These are phyloP conservation scores for Fusarium sp. DNA, from an alignment of 2,329 filamentous ascomycete species.

Conservation along the genomic window DNA sequence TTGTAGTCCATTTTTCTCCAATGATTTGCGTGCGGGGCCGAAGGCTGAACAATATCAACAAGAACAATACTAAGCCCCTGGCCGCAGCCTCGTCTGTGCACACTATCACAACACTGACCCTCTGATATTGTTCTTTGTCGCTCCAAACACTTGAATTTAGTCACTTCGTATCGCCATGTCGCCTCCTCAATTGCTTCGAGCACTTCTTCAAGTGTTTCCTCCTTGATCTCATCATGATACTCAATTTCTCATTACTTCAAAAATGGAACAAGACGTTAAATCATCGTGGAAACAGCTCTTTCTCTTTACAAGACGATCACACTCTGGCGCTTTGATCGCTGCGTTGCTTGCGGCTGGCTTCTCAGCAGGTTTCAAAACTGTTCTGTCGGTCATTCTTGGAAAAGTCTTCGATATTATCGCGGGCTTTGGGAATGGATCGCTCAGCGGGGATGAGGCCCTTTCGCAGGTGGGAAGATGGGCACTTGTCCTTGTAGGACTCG, in stretches of 20 bases:
- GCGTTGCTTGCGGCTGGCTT: slow-evolving; percentile 66
- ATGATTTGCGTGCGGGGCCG: neutral
- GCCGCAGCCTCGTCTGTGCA: slow-evolving; percentile 27
- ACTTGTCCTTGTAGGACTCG: slow-evolving; percentile 70
- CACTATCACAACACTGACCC: slow-evolving; percentile 6
- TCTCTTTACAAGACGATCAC: slow-evolving; percentile 71
- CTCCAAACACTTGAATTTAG: neutral
- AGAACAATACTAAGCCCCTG: slow-evolving; percentile 33
- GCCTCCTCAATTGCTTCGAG: neutral
- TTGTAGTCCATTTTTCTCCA: rapidly evolving
- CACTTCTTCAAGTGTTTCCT: neutral
- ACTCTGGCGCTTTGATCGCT: slow-evolving; percentile 62
- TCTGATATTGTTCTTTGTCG: slow-evolving; percentile 39
- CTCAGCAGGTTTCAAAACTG: slow-evolving; percentile 70
- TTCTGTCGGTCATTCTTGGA: slow-evolving; percentile 76
- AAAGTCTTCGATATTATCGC: slow-evolving; percentile 78
- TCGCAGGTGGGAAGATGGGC: slow-evolving; percentile 67
- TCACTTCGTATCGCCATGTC: neutral
- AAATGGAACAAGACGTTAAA: slow-evolving; percentile 30
- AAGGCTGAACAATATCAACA: slow-evolving; percentile 24
- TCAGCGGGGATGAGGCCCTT: slow-evolving; percentile 62
- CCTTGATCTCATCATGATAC: neutral
- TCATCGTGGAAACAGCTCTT: slow-evolving; percentile 66
- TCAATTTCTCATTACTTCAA: neutral
- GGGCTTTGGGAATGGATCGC: slow-evolving; percentile 66